A percentile compares a stretch with the other conserved stretches of the same genome.
Evolutionary conservation across 1,139 yeast genomes (phyloP).

Genomic region (Geotrichum histeridarum): DNA sequence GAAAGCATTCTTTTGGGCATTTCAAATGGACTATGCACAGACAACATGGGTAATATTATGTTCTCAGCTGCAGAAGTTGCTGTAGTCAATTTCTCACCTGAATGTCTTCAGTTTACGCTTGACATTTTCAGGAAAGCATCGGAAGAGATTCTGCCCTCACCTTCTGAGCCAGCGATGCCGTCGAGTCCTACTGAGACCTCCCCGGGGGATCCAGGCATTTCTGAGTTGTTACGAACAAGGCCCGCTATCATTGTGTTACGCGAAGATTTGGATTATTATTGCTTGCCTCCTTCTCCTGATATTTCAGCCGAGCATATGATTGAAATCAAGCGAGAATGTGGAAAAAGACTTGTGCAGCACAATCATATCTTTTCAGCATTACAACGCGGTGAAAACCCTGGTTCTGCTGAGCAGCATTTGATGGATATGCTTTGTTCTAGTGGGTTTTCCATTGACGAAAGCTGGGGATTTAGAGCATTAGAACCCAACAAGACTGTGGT

Average conservation of each 20-base stretch:
- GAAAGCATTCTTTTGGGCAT: slow-evolving; percentile 82
- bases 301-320: slow-evolving; percentile 43
- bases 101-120: slow-evolving; percentile 77
- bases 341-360: slow-evolving; percentile 45
- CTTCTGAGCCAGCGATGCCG: neutral
- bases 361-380: slow-evolving; percentile 68
- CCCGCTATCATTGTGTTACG: slow-evolving; percentile 90
- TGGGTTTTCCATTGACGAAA: slow-evolving; percentile 64
- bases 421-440: slow-evolving; percentile 89
- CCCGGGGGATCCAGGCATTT: slow-evolving; percentile 34
- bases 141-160: slow-evolving; percentile 77
- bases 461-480: slow-evolving; percentile 83
- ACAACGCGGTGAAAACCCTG: slow-evolving; percentile 46
- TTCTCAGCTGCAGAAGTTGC: slow-evolving; percentile 52
- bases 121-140: slow-evolving; percentile 56
- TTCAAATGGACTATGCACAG: slow-evolving; percentile 69
- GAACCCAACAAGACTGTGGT: slow-evolving; percentile 86
- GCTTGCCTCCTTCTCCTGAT: slow-evolving; percentile 60
- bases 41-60: slow-evolving; percentile 81
- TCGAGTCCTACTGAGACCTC: neutral
- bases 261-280: slow-evolving; percentile 91
- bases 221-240: slow-evolving; percentile 63
- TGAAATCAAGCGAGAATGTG: slow-evolving; percentile 65
- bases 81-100: slow-evolving; percentile 66
- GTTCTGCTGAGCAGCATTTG: slow-evolving; percentile 91